Evolutionary conservation across 2,329 filamentous ascomycete genomes (phyloP).

Genomic region (Hymenoscyphus fraxineus): DNA sequence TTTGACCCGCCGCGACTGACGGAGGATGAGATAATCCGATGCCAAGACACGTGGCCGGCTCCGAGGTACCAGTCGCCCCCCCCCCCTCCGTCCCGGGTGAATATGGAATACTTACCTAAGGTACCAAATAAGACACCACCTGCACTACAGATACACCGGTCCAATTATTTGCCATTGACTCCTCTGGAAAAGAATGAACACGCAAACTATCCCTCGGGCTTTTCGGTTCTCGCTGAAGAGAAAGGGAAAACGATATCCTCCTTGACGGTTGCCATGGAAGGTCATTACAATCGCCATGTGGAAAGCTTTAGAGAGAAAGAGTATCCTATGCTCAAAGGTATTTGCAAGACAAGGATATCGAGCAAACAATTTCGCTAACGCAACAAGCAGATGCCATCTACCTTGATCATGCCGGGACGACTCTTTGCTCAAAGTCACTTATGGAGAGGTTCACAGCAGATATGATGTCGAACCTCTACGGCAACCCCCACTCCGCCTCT

Average conservation of each 20-base stretch:
- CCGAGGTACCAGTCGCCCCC: background rate
- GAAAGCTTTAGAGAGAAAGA: conserved; percentile 56
- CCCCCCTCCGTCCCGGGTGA: no score
- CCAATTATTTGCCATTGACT: conserved; percentile 2
- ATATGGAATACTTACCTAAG: no score
- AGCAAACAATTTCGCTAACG: background rate
- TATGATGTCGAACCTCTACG: conserved; percentile 74
- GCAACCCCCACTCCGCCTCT: conserved; percentile 89
- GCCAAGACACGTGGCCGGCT: background rate
- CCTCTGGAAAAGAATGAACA: conserved; percentile 23
- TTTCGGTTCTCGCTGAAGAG: conserved; percentile 20
- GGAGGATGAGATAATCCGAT: conserved; percentile 5
- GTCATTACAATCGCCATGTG: conserved; percentile 54
- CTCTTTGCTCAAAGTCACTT: conserved; percentile 73
- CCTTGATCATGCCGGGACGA: conserved; percentile 95
- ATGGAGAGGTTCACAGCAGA: conserved; percentile 68
- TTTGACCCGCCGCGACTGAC: background rate
- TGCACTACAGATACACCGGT: background rate
- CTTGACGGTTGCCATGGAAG: conserved; percentile 22
- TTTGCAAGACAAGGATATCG: background rate
- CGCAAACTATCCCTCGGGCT: conserved; percentile 6
- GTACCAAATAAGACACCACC: no score
- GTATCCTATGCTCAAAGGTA: conserved; percentile 69
- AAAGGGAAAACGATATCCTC: conserved; percentile 17
- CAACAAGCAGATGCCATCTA: conserved; percentile 46